A percentile compares a stretch with the other conserved stretches of the same genome.
These are phyloP conservation scores for Tagetes patula DNA, from an alignment of 129 eudicot genomes.

Conservation along the genomic window DNA sequence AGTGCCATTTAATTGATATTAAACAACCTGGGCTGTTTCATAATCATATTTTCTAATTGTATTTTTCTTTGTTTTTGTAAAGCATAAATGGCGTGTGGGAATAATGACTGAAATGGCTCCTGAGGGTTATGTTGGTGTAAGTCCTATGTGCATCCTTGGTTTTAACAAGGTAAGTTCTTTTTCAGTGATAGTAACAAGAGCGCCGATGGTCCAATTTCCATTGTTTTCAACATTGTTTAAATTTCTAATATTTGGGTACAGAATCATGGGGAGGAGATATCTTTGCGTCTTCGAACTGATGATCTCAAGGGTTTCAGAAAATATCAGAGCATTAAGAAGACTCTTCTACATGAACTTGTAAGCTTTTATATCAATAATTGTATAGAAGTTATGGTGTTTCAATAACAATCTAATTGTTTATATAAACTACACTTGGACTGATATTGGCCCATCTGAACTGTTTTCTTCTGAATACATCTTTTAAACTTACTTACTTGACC, in stretches of 20 bases:
- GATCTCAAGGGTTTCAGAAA: slow-evolving; percentile 97
- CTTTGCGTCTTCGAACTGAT: slow-evolving; percentile 91
- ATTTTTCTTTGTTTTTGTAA: slow-evolving; percentile 23
- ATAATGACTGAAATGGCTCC: slow-evolving; percentile 99
- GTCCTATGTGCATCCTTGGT: slow-evolving; percentile 93
- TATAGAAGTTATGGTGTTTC: background rate
- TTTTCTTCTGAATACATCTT: background rate
- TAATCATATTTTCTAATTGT: slow-evolving; percentile 21
- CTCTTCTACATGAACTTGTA: slow-evolving; percentile 94
- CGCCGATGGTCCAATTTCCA: background rate
- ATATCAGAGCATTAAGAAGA: slow-evolving; percentile 80
- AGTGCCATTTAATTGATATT: background rate
- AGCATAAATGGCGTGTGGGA: slow-evolving; percentile 98
- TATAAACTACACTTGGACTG: background rate
- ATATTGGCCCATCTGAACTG: background rate
- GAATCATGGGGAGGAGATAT: slow-evolving; percentile 97
- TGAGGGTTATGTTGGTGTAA: slow-evolving; percentile 88
- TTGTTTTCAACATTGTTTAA: background rate
- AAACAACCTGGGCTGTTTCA: background rate
- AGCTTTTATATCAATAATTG: slow-evolving; percentile 17
- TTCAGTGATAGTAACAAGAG: slow-evolving; percentile 5
- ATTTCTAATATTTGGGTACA: slow-evolving; percentile 22
- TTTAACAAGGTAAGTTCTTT: slow-evolving; percentile 64
- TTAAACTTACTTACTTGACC: background rate
- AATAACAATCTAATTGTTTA: background rate